Conservation (phyloP, 176 grass and related monocot genomes). For the Aegilops tauschii region DNA sequence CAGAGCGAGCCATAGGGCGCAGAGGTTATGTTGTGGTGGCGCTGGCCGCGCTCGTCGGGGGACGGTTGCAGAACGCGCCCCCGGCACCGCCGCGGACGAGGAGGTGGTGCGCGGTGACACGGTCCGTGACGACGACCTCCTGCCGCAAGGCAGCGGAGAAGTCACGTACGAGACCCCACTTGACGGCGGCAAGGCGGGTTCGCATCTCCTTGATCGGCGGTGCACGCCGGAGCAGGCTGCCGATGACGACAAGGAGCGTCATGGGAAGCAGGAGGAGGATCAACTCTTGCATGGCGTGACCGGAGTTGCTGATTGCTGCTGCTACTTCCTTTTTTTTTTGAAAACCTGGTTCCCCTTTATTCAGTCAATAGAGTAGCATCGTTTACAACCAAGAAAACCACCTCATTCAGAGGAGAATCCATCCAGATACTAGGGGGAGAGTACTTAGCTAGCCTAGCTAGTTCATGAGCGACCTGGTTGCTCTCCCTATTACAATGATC, state of each 20-base stretch:
- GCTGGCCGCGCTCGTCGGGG: not conserved
- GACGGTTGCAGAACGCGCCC: constrained; percentile 1
- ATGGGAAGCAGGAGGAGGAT: not conserved
- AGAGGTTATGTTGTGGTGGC: constrained; percentile 25
- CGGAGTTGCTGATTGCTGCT: not conserved
- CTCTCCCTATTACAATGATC: too few species aligned
- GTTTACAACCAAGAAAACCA: too few species aligned
- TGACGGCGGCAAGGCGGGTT: not conserved
- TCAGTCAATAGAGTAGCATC: too few species aligned
- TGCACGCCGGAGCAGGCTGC: not conserved
- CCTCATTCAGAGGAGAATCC: too few species aligned
- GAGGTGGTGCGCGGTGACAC: not conserved
- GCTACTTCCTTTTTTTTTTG: too few species aligned
- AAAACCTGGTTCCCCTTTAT: too few species aligned
- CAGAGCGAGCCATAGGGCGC: not conserved
- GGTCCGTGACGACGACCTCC: not conserved
- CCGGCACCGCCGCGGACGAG: not conserved
- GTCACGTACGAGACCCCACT: not conserved
- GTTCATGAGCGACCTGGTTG: too few species aligned
- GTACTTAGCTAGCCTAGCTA: too few species aligned
- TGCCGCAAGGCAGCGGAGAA: not conserved
- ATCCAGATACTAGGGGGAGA: too few species aligned
- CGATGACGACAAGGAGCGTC: not conserved
- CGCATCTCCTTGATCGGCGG: not conserved
- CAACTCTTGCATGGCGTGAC: not conserved